A percentile compares a stretch with the other conserved stretches of the same genome.
phyloP scores from a whole-genome alignment of 768 basidiomycete species.

The Trametes meyenii region DNA sequence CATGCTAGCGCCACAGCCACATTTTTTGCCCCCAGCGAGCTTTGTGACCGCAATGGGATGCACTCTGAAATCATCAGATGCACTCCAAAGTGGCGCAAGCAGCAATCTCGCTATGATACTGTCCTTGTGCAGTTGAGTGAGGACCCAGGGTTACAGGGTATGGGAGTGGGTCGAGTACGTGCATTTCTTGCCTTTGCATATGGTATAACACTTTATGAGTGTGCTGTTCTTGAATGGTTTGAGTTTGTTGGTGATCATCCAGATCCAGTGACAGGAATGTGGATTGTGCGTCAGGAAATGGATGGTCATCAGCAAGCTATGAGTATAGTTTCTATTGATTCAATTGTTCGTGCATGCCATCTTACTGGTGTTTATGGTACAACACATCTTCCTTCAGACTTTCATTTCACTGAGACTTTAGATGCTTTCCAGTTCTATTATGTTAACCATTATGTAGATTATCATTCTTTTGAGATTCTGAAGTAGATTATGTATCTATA shows the following conservation, averaged over 20 bases:
- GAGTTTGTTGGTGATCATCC: slow-evolving; percentile 1
- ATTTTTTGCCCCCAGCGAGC: background rate
- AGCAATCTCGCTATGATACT: background rate
- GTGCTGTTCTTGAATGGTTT: slow-evolving; percentile 17
- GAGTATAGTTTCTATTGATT: background rate
- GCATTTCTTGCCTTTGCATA: slow-evolving; percentile 35
- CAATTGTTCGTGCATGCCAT: background rate
- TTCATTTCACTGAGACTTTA: background rate
- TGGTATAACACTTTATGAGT: slow-evolving; percentile 12
- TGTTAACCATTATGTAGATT: background rate
- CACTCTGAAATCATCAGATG: background rate
- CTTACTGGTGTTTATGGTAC: background rate
- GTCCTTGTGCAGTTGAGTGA: background rate
- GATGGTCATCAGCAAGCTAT: background rate
- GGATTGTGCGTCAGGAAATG: background rate
- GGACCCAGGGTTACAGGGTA: background rate
- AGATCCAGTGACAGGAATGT: background rate
- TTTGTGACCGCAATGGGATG: background rate
- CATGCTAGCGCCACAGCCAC: background rate
- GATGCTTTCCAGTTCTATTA: background rate
- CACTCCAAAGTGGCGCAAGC: background rate
- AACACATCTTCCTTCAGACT: background rate
- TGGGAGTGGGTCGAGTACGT: background rate
- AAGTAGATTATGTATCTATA: no score
- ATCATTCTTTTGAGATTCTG: no score